Percentiles rank a stretch among this genome's conserved stretches.
Evolutionary conservation across 768 basidiomycete species (phyloP).

Genomic region (Tulasnella sp.): DNA sequence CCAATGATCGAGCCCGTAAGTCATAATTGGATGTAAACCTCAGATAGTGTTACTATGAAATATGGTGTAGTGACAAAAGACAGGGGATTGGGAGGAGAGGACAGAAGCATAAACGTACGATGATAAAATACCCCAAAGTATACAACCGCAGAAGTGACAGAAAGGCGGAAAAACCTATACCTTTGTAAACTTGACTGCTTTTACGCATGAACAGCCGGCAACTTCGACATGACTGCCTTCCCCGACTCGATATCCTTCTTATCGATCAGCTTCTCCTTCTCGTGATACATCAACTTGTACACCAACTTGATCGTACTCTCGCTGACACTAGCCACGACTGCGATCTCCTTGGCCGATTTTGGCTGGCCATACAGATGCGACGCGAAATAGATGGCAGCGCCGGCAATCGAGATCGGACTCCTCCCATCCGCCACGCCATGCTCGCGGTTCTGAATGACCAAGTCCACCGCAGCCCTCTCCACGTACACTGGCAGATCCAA

Average conservation of each 20-base stretch:
- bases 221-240: slow-evolving; percentile 22
- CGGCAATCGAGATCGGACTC: slow-evolving; percentile 96
- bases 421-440: slow-evolving; percentile 88
- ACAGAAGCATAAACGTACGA: background rate
- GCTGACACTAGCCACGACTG: slow-evolving; percentile 83
- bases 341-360: slow-evolving; percentile 77
- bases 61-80: too few relatives aligned
- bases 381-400: slow-evolving; percentile 90
- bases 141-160: background rate
- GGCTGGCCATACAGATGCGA: slow-evolving; percentile 65
- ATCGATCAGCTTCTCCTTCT: slow-evolving; percentile 70
- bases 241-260: slow-evolving; percentile 75
- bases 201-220: slow-evolving; percentile 15
- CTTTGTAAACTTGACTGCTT: too few relatives aligned
- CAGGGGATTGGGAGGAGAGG: background rate
- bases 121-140: background rate
- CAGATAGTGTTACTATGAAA: too few relatives aligned
- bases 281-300: slow-evolving; percentile 65
- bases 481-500: slow-evolving; percentile 74
- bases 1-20: too few relatives aligned
- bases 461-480: slow-evolving; percentile 72
- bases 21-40: too few relatives aligned
- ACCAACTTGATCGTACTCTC: slow-evolving; percentile 92
- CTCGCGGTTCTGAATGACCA: slow-evolving; percentile 68
- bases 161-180: background rate